Percentiles rank a stretch among this genome's conserved stretches.
These are phyloP conservation scores for Erodium texanum DNA, from an alignment of 441 rosid species.

Conservation along the genomic window DNA sequence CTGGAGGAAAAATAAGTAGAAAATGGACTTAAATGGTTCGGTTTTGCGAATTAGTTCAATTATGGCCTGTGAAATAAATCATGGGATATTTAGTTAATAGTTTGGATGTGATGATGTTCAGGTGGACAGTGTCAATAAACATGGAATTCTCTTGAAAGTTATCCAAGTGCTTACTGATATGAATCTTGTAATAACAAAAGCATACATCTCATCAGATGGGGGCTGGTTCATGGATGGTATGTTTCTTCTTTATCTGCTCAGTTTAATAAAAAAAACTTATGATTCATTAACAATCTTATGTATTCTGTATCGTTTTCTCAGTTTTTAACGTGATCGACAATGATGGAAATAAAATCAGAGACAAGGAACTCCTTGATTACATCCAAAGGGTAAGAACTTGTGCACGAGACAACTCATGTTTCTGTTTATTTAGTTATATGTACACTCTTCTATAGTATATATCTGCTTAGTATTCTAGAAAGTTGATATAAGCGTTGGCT, in stretches of 20 bases:
- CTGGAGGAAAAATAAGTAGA: neutral
- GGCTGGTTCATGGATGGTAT: constrained; percentile 95
- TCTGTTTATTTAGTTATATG: neutral
- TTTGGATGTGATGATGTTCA: constrained; percentile 19
- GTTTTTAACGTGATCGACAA: constrained; percentile 74
- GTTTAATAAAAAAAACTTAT: neutral
- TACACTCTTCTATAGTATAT: neutral
- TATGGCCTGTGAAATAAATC: neutral
- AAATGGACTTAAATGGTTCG: neutral
- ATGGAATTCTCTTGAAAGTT: constrained; percentile 80
- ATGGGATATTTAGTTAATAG: neutral
- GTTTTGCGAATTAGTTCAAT: neutral
- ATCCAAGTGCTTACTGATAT: constrained; percentile 79
- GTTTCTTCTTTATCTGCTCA: constrained; percentile 13
- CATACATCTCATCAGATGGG: constrained; percentile 81
- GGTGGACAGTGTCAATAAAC: constrained; percentile 81
- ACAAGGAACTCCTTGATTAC: constrained; percentile 50
- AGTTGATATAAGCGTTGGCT: neutral
- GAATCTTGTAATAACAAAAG: constrained; percentile 75
- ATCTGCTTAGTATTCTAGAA: neutral
- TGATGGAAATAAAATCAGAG: constrained; percentile 69
- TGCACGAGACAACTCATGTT: no score
- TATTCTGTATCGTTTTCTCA: constrained; percentile 22
- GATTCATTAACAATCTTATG: constrained; percentile 7
- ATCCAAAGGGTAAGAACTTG: constrained; percentile 60